Evolutionary conservation across 352 stramenopile genomes (phyloP), one percentile per base, ranked within the genome.

Genomic region (Phytophthora litchii): DNA sequence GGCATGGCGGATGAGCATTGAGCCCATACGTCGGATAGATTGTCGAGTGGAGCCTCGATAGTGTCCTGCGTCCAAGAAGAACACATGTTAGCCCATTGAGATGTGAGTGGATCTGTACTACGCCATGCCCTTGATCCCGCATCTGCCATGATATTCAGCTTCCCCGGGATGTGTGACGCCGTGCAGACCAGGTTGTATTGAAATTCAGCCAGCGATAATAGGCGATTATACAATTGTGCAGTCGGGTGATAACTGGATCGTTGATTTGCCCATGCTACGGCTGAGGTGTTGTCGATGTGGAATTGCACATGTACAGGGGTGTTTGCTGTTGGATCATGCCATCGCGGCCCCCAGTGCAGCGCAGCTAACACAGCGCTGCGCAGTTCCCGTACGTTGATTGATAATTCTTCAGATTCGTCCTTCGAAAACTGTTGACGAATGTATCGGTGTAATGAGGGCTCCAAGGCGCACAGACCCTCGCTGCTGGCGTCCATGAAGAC

Each of bases 401-500:
- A 62, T 20, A 66, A 32, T 0, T 0, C 8, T 3, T 16, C 1
- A 8, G 16, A 17, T 7, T 66, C 64, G 1, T 17, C 31, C 0
- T 1, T 3, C 5, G 29, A 36, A 7, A 64, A 70, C 8, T 25
- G 13, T 8, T 60, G 13, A 0, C 54, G 59, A 12, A 70, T 59
- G 19, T 44, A 64, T 29, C 59, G 34, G 0, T 23, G 2, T 0
- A 13, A 12, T 0, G 19, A 3, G 1, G 60, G 60, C 9, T 70
- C 37, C 2, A 74, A 34, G 3, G 19, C 27, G 20, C 51, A 70
- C 2, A 70, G 8, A 0, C 60, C 65, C 0, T 32, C 40, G 6
- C 60, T 40, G 0, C 25, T 60, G 8, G 60, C 55, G 16, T 74
- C 54, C 65, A 66, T 64, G 29, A 41, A 71, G 0, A 71, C 34